Evolutionary conservation across 441 rosid genomes (phyloP).

Genomic region (Rhodomyrtus psidioides): DNA sequence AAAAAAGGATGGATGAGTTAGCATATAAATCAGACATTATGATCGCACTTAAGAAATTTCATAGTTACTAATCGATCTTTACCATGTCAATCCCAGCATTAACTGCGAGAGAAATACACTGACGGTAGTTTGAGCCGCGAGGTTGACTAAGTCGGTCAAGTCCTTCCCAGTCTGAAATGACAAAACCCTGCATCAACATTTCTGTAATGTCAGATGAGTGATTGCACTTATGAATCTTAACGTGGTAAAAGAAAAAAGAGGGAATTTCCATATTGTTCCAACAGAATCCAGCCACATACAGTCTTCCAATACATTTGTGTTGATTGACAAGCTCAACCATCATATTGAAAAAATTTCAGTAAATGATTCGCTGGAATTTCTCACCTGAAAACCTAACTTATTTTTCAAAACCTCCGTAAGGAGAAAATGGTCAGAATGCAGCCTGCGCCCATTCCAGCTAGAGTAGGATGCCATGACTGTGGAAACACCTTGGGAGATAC

Average conservation of each 20-base stretch:
- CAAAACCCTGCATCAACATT: constrained; percentile 51
- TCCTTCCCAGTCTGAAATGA: constrained; percentile 90
- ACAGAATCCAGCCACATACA: background rate
- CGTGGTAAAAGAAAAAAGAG: background rate
- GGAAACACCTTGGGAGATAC: constrained; percentile 70
- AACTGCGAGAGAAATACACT: constrained; percentile 47
- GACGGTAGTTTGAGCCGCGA: constrained; percentile 53
- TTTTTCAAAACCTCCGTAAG: constrained; percentile 68
- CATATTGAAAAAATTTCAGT: background rate
- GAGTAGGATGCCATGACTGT: constrained; percentile 90
- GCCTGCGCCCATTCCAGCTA: constrained; percentile 68
- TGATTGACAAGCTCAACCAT: background rate
- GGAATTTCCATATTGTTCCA: background rate
- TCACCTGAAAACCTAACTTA: constrained; percentile 78
- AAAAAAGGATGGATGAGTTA: background rate
- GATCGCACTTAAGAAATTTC: background rate
- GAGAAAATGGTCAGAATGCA: constrained; percentile 58
- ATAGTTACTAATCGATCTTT: background rate
- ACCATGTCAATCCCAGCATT: constrained; percentile 97
- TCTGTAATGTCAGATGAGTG: background rate
- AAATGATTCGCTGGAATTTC: background rate
- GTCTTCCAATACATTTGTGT: background rate
- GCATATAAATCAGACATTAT: constrained; percentile 2
- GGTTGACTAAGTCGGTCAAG: constrained; percentile 57
- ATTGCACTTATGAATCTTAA: background rate